Base-by-base conservation (phyloP, 305 asterid genomes). In the Plantago lanceolata region DNA sequence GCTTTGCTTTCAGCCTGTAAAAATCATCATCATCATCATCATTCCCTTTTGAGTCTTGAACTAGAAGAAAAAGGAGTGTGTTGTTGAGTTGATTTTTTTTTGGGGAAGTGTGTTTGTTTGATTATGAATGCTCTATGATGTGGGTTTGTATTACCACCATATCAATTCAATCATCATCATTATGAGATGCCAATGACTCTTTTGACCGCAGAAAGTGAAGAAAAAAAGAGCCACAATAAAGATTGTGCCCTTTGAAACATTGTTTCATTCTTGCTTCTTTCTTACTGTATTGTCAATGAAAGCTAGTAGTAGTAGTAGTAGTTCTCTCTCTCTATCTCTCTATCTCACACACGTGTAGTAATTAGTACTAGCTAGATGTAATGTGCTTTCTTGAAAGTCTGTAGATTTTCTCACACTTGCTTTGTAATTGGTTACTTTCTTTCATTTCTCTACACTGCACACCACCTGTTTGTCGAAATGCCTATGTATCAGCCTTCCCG, bases 121-220 rank as follows among this genome's bases (percentile, higher is more conserved):
- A 72, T 52, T 62, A 65, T 74, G 76, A 74, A 72, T 75, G 78
- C 71, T 75, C 55, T 70, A 74, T 78, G 81, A 73, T 68, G 71
- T 72, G 75, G 64, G 60, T 66, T n/a, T n/a, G n/a, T n/a, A n/a
- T n/a, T n/a, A n/a, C n/a, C n/a, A n/a, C n/a, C n/a, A n/a, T n/a
- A n/a, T n/a, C n/a, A n/a, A n/a, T n/a, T n/a, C n/a, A n/a, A 9
- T 17, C 8, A 45, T 49, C 21, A 19, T 52, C n/a, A 54, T 79
- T 73, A 74, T 78, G 80, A 73, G 80, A 73, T 80, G 70, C 68
- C 68, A 75, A 64, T 67, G 75, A 71, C 72, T 72, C 82, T 76
- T 83, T 83, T 83, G 82, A 80, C 89, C 86, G 66, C 57, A 63
- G 67, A 78, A 73, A 74, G n/a, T n/a, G n/a, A n/a, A n/a, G n/a